Evolutionary conservation across 257 asterid genomes (phyloP).

Genomic region (Datura wrightii): DNA sequence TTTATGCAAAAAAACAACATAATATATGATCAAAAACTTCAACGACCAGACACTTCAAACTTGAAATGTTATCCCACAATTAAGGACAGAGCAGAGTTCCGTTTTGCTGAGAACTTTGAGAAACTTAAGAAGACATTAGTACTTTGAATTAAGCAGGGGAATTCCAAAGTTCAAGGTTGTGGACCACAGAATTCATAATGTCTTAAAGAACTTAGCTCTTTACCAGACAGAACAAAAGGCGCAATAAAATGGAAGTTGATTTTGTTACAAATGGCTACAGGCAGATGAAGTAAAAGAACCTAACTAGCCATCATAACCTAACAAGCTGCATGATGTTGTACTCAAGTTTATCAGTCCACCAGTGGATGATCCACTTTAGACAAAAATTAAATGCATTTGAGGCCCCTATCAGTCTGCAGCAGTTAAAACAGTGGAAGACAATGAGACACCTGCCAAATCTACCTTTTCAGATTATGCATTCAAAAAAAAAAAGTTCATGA

Average conservation of each 20-base stretch:
- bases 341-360: background rate
- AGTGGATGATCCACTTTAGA: background rate
- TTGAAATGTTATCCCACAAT: slow-evolving; percentile 21
- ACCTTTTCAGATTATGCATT: slow-evolving; percentile 18
- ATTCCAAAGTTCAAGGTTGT: slow-evolving; percentile 10
- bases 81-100: slow-evolving; percentile 23
- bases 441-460: slow-evolving; percentile 7
- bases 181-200: background rate
- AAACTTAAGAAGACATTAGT: slow-evolving; percentile 1
- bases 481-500: background rate
- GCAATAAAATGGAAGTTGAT: background rate
- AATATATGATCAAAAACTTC: background rate
- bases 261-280: background rate
- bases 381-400: background rate
- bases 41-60: slow-evolving; percentile 1
- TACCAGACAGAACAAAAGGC: background rate
- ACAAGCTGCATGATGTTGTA: background rate
- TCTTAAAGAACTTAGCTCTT: slow-evolving; percentile 10
- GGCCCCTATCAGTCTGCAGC: slow-evolving; percentile 2
- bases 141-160: background rate
- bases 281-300: slow-evolving; percentile 10
- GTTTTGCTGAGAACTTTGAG: background rate
- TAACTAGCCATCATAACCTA: slow-evolving; percentile 10
- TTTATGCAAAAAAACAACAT: background rate
- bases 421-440: slow-evolving; percentile 20